phyloP scores from a whole-genome alignment of 192 early-diverging fungal genomes.

The Coemansia sp. region DNA sequence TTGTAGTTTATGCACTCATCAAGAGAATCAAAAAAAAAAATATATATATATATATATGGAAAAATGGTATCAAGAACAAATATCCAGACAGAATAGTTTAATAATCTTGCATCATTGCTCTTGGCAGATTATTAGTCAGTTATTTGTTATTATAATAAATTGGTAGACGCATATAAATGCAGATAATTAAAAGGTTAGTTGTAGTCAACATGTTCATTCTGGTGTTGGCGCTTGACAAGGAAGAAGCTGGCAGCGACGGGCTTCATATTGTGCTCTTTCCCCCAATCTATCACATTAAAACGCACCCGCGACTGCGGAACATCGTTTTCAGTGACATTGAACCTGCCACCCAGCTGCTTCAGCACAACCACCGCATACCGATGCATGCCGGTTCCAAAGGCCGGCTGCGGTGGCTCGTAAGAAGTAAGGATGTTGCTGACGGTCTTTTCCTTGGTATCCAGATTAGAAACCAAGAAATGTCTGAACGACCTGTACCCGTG shows the following conservation, averaged over 20 bases:
- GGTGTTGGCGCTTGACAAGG: constrained; percentile 24
- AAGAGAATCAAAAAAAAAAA: too few relatives aligned
- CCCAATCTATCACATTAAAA: constrained; percentile 37
- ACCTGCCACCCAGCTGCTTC: constrained; percentile 10
- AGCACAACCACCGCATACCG: constrained; percentile 29
- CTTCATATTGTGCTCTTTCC: constrained; percentile 19
- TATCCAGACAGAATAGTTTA: too few relatives aligned
- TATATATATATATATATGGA: too few relatives aligned
- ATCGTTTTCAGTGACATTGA: constrained; percentile 10
- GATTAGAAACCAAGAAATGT: constrained; percentile 31
- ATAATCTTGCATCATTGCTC: too few relatives aligned
- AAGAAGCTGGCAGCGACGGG: constrained; percentile 40
- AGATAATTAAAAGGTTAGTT: not conserved
- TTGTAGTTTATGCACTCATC: too few relatives aligned
- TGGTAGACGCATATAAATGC: too few relatives aligned
- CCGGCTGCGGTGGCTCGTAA: constrained; percentile 19
- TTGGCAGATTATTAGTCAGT: too few relatives aligned
- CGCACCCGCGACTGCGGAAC: constrained; percentile 27
- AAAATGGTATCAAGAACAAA: too few relatives aligned
- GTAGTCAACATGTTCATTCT: constrained; percentile 8
- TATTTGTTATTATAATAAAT: too few relatives aligned
- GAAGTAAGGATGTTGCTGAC: constrained; percentile 17
- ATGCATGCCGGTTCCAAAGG: constrained; percentile 25
- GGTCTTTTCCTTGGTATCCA: constrained; percentile 11
- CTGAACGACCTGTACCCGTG: constrained; percentile 40